Conservation (phyloP, 2,329 filamentous ascomycete genomes). For the Scytalidium lignicola region DNA sequence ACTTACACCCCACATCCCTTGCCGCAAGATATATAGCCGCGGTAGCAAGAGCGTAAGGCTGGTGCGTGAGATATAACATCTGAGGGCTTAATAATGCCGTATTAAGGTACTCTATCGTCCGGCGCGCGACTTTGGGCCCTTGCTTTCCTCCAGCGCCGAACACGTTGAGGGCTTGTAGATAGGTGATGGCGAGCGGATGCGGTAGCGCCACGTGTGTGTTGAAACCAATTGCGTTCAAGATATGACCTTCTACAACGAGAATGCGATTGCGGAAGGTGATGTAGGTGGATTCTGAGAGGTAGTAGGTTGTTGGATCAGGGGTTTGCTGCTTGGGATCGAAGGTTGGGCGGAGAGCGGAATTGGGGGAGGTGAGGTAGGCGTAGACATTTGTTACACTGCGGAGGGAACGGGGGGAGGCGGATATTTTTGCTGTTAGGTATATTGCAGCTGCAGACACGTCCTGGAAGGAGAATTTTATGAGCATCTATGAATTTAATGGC, state of each 20-base stretch:
- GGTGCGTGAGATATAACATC: slow-evolving; percentile 85
- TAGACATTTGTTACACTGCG: slow-evolving; percentile 83
- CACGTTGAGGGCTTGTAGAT: slow-evolving; percentile 82
- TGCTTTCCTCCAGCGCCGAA: slow-evolving; percentile 33
- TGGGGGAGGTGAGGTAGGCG: slow-evolving; percentile 66
- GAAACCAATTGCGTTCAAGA: slow-evolving; percentile 74
- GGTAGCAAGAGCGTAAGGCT: slow-evolving; percentile 78
- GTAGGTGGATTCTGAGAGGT: slow-evolving; percentile 70
- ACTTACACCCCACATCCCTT: slow-evolving; percentile 66
- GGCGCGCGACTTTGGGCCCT: slow-evolving; percentile 52
- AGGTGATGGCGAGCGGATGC: slow-evolving; percentile 82
- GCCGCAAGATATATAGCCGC: slow-evolving; percentile 89
- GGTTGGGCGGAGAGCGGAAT: slow-evolving; percentile 34
- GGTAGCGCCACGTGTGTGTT: slow-evolving; percentile 81
- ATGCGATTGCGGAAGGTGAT: slow-evolving; percentile 58
- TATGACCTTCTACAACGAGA: slow-evolving; percentile 68
- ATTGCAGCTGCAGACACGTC: slow-evolving; percentile 76
- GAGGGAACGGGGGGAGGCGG: slow-evolving; percentile 68
- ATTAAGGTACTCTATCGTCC: slow-evolving; percentile 76
- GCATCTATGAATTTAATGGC: slow-evolving; percentile 8
- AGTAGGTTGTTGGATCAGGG: slow-evolving; percentile 50
- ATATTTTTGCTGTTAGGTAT: slow-evolving; percentile 79
- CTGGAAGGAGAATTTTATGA: slow-evolving; percentile 37
- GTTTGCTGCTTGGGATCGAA: neutral
- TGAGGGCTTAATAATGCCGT: slow-evolving; percentile 81